phyloP scores from a whole-genome alignment of 768 basidiomycete species.

The Pleurotus eryngii region DNA sequence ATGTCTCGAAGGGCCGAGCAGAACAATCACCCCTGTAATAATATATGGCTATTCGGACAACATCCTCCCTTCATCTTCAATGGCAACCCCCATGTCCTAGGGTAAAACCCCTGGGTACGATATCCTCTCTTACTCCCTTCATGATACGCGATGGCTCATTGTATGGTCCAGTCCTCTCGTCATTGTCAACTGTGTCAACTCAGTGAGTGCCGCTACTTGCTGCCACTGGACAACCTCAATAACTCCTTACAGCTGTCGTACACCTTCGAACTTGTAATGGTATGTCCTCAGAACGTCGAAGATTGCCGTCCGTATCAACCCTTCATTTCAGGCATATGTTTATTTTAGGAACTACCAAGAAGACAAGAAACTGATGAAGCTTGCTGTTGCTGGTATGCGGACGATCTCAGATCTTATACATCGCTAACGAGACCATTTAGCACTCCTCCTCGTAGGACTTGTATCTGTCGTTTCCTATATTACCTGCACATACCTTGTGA shows the following conservation, averaged over 20 bases:
- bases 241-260: background rate
- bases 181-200: background rate
- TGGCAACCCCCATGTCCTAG: background rate
- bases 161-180: background rate
- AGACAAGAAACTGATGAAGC: background rate
- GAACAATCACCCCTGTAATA: no score
- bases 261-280: background rate
- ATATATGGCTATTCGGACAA: no score
- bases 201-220: background rate
- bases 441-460: background rate
- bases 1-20: no score
- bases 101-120: background rate
- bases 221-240: background rate
- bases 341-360: background rate
- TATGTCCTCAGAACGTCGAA: background rate
- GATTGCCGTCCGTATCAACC: background rate
- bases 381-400: background rate
- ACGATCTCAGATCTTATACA: no score
- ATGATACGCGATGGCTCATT: background rate
- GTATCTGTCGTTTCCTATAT: background rate
- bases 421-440: no score
- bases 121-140: background rate
- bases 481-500: background rate
- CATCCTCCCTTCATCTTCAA: no score
- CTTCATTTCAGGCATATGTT: background rate